Percentiles rank a stretch among this genome's conserved stretches.
Evolutionary conservation across 148 eudicot species (phyloP).

Genomic region (Oxyria digyna): DNA sequence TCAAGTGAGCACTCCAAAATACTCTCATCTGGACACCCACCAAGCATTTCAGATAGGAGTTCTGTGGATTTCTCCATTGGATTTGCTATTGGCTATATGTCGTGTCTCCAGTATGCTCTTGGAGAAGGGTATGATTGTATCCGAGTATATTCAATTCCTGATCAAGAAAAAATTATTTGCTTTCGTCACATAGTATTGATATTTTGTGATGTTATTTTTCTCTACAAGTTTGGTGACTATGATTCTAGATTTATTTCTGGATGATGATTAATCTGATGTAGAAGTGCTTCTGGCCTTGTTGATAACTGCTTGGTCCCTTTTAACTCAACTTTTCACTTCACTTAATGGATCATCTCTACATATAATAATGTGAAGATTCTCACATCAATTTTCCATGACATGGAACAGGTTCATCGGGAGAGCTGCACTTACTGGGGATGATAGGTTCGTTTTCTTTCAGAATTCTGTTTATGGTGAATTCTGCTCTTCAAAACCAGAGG

Average conservation of each 20-base stretch:
- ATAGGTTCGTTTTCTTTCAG: slow-evolving; percentile 47
- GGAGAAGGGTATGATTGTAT: slow-evolving; percentile 58
- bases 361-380: background rate
- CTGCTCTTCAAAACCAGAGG: slow-evolving; percentile 28
- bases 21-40: slow-evolving; percentile 13
- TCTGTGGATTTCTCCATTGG: slow-evolving; percentile 20
- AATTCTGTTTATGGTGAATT: slow-evolving; percentile 19
- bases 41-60: slow-evolving; percentile 14
- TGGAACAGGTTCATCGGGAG: slow-evolving; percentile 49
- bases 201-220: background rate
- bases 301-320: background rate
- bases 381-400: background rate
- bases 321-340: background rate
- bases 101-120: slow-evolving; percentile 33
- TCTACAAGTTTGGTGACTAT: background rate
- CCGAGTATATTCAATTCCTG: background rate
- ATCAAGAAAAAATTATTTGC: background rate
- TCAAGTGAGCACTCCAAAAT: slow-evolving; percentile 15
- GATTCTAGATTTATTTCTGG: background rate
- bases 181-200: background rate
- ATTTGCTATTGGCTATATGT: slow-evolving; percentile 33
- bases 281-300: background rate
- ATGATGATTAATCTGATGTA: background rate
- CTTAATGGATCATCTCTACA: background rate
- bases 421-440: slow-evolving; percentile 39